Conservation (phyloP, 345 rosid species). For the Mangifera indica region DNA sequence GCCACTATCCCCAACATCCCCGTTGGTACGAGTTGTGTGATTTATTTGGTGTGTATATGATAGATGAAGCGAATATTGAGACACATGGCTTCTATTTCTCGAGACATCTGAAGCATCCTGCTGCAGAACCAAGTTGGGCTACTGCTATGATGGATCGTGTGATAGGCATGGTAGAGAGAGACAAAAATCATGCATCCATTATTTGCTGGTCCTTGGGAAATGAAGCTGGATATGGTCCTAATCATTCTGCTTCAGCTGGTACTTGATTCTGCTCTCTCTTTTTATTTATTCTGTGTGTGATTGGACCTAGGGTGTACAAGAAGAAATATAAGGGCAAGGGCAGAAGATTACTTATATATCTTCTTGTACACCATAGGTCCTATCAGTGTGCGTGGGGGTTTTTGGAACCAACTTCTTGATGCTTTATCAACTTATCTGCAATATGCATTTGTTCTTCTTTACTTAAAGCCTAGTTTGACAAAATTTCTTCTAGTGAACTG, state of each 20-base stretch:
- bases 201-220: slow-evolving; percentile 95
- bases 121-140: slow-evolving; percentile 86
- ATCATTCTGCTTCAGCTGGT: slow-evolving; percentile 97
- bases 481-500: neutral
- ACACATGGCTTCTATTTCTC: slow-evolving; percentile 86
- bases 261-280: slow-evolving; percentile 20
- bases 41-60: slow-evolving; percentile 96
- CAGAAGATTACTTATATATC: too few relatives aligned
- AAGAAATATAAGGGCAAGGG: too few relatives aligned
- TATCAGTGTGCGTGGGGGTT: too few relatives aligned
- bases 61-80: slow-evolving; percentile 98
- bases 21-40: slow-evolving; percentile 98
- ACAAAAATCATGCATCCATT: slow-evolving; percentile 93
- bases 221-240: slow-evolving; percentile 94
- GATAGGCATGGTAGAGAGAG: slow-evolving; percentile 96
- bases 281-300: neutral
- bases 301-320: too few relatives aligned
- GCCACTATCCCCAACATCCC: slow-evolving; percentile 98
- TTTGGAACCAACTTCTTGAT: too few relatives aligned
- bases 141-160: slow-evolving; percentile 93
- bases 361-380: too few relatives aligned
- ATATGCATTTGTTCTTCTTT: neutral
- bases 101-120: slow-evolving; percentile 85
- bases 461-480: neutral
- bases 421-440: slow-evolving; percentile 3